Conservation (phyloP, 805 yeast genomes). For the Saccharomyces jurei region DNA sequence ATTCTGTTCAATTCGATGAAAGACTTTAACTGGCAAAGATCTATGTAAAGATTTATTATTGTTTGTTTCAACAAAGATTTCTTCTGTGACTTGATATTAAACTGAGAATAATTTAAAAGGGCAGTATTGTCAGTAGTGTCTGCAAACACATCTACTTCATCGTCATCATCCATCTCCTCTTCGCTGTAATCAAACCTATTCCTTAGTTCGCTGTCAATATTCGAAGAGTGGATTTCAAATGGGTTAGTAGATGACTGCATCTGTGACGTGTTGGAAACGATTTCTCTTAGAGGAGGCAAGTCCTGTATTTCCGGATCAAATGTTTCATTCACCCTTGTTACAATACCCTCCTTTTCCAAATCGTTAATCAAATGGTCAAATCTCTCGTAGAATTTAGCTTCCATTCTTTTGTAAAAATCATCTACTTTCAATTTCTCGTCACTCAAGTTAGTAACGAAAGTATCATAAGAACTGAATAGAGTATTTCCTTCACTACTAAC, state of each 20-base stretch:
- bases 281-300: neutral
- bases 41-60: slow-evolving; percentile 55
- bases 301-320: neutral
- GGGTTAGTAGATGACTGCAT: neutral
- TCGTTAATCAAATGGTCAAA: slow-evolving; percentile 42
- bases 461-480: slow-evolving; percentile 32
- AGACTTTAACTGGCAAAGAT: slow-evolving; percentile 73
- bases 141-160: slow-evolving; percentile 34
- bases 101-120: slow-evolving; percentile 41
- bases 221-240: neutral
- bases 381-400: slow-evolving; percentile 38
- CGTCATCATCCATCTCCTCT: slow-evolving; percentile 30
- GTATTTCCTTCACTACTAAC: slow-evolving; percentile 23
- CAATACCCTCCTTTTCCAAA: slow-evolving; percentile 33
- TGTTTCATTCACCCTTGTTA: neutral
- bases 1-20: slow-evolving; percentile 76
- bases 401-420: slow-evolving; percentile 41
- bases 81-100: slow-evolving; percentile 42
- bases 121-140: slow-evolving; percentile 39
- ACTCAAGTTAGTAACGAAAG: slow-evolving; percentile 40
- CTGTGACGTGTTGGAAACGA: neutral
- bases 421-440: slow-evolving; percentile 47
- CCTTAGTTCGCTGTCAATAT: neutral
- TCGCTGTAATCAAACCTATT: slow-evolving; percentile 2
- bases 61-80: slow-evolving; percentile 63